Percentiles rank a stretch among this genome's conserved stretches.
These are phyloP conservation scores for Uncinocarpus reesii DNA, from an alignment of 2,329 filamentous ascomycete species.

Conservation along the genomic window DNA sequence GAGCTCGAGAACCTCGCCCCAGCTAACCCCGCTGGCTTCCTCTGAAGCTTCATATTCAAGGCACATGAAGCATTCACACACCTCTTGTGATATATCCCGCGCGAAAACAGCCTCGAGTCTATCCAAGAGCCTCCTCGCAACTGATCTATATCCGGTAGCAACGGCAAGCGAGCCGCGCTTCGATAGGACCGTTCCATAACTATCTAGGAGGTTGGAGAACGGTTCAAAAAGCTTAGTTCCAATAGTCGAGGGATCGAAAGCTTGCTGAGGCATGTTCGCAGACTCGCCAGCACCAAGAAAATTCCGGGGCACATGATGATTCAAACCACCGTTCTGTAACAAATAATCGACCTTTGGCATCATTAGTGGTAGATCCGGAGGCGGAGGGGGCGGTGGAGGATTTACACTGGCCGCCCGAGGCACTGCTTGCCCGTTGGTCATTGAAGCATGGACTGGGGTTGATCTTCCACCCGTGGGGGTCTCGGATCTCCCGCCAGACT, in stretches of 20 bases:
- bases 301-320: conserved; percentile 59
- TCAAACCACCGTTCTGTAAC: conserved; percentile 74
- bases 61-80: conserved; percentile 82
- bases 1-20: conserved; percentile 90
- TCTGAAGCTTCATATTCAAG: conserved; percentile 49
- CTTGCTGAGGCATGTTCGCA: conserved; percentile 48
- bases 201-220: conserved; percentile 70
- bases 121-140: conserved; percentile 82
- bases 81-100: conserved; percentile 74
- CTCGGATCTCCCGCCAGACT: not conserved
- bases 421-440: not conserved
- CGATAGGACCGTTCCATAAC: conserved; percentile 70
- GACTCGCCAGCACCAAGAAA: conserved; percentile 49
- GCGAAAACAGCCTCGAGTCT: conserved; percentile 90
- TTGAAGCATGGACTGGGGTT: not conserved
- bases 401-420: conserved; percentile 9
- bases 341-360: conserved; percentile 84
- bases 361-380: conserved; percentile 55
- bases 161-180: conserved; percentile 87
- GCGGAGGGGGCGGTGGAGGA: conserved; percentile 63
- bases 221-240: conserved; percentile 69
- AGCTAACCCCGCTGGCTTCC: conserved; percentile 62
- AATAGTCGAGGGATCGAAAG: conserved; percentile 55
- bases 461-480: not conserved
- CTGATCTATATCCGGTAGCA: conserved; percentile 86